Conservation (phyloP, 352 stramenopile species). For the Globisporangium apiculatum region DNA sequence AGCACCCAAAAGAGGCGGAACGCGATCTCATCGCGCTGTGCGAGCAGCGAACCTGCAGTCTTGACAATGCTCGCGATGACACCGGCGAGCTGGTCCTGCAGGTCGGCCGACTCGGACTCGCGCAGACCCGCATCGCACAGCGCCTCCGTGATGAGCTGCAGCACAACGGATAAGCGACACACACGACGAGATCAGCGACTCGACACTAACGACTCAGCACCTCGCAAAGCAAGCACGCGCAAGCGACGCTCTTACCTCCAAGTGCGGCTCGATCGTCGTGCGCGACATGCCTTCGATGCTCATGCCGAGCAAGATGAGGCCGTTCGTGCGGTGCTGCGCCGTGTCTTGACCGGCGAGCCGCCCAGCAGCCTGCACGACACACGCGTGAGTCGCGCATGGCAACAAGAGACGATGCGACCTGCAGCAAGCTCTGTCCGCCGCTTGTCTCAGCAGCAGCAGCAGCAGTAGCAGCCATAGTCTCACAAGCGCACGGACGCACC, state of each 20-base stretch:
- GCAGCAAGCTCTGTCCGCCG: too few relatives aligned
- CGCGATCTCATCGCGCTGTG: slow-evolving; percentile 32
- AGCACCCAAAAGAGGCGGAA: slow-evolving; percentile 83
- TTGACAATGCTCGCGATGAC: slow-evolving; percentile 60
- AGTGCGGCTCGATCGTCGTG: slow-evolving; percentile 45
- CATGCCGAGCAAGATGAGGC: slow-evolving; percentile 70
- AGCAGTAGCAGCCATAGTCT: too few relatives aligned
- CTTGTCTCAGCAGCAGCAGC: too few relatives aligned
- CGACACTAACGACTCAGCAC: not conserved
- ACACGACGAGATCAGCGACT: not conserved
- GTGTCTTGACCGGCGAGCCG: slow-evolving; percentile 67
- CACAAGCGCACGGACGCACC: slow-evolving; percentile 13
- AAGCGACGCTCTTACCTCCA: slow-evolving; percentile 27
- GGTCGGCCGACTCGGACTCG: slow-evolving; percentile 59
- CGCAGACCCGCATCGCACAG: slow-evolving; percentile 62
- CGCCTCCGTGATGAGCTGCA: slow-evolving; percentile 58
- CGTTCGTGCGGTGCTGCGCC: slow-evolving; percentile 70
- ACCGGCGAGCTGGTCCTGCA: slow-evolving; percentile 61
- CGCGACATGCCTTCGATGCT: slow-evolving; percentile 73
- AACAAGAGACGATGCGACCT: not conserved
- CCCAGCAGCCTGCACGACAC: slow-evolving; percentile 28
- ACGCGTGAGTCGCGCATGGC: too few relatives aligned
- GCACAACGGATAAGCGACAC: not conserved
- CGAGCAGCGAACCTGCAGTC: slow-evolving; percentile 33
- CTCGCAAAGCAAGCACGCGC: not conserved